Evolutionary conservation across 306 rosid species (phyloP).

Genomic region (Prunus armeniaca): DNA sequence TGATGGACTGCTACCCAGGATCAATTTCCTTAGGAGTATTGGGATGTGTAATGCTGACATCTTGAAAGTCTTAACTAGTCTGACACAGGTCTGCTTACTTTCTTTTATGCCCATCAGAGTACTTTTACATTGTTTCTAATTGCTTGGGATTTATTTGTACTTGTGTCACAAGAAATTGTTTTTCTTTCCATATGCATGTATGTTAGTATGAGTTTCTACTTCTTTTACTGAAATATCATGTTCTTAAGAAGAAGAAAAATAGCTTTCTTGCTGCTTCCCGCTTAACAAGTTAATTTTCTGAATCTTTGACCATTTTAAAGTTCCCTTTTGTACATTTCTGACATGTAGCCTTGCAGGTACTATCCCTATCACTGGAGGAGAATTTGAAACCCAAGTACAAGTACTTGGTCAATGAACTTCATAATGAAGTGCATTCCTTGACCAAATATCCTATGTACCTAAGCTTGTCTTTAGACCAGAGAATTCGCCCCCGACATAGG

Average conservation of each 20-base stretch:
- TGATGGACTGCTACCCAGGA: conserved; percentile 85
- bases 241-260: not conserved
- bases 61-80: conserved; percentile 85
- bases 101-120: conserved; percentile 7
- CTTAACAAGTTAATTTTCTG: not conserved
- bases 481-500: conserved; percentile 97
- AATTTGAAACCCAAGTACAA: conserved; percentile 91
- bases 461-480: conserved; percentile 91
- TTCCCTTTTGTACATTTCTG: conserved; percentile 3
- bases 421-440: conserved; percentile 83
- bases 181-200: not conserved
- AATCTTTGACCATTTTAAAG: not conserved
- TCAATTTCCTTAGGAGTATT: conserved; percentile 89
- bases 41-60: conserved; percentile 89
- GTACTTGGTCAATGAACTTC: conserved; percentile 89
- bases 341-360: conserved; percentile 55
- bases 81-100: conserved; percentile 68
- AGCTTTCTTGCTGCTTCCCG: not conserved
- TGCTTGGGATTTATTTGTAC: not conserved
- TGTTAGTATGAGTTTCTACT: not conserved
- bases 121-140: not conserved
- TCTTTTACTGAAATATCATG: not conserved
- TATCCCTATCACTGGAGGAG: conserved; percentile 86
- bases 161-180: not conserved
- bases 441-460: conserved; percentile 94